Conservation (phyloP, 306 rosid species). For the Quercus aquifolioides region DNA sequence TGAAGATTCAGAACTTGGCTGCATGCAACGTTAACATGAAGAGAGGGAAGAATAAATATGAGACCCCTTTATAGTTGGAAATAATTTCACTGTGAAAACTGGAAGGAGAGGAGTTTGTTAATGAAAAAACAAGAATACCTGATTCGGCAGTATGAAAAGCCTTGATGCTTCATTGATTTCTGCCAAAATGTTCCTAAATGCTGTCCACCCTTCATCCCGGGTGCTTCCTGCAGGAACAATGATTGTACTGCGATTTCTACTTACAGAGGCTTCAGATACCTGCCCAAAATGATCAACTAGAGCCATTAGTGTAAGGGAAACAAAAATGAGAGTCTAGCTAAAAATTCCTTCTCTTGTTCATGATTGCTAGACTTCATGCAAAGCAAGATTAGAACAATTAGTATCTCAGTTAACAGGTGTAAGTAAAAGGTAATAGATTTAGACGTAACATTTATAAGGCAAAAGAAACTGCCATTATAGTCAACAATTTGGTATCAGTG, state of each 20-base stretch:
- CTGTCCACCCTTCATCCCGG: conserved; percentile 98
- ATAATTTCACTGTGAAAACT: conserved; percentile 9
- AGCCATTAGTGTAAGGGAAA: conserved; percentile 19
- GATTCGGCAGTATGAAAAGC: conserved; percentile 88
- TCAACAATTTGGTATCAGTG: neutral
- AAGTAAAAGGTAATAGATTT: neutral
- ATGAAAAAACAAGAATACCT: conserved; percentile 50
- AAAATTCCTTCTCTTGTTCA: neutral
- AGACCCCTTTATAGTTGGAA: conserved; percentile 13
- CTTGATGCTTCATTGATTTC: conserved; percentile 97
- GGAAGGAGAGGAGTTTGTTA: neutral
- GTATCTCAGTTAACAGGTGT: neutral
- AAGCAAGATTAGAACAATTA: neutral
- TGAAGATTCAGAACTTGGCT: conserved; percentile 88
- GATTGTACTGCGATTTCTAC: conserved; percentile 98
- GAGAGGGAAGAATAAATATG: conserved; percentile 1
- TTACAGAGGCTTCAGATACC: conserved; percentile 98
- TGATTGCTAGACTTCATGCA: neutral
- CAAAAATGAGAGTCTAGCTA: neutral
- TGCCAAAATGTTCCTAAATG: conserved; percentile 93
- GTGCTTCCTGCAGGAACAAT: conserved; percentile 97
- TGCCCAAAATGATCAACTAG: conserved; percentile 29
- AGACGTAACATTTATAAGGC: neutral
- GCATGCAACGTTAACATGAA: conserved; percentile 34
- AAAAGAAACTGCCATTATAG: neutral